Conservation (phyloP, 495 filamentous ascomycete genomes). For the Penicillium roqueforti region DNA sequence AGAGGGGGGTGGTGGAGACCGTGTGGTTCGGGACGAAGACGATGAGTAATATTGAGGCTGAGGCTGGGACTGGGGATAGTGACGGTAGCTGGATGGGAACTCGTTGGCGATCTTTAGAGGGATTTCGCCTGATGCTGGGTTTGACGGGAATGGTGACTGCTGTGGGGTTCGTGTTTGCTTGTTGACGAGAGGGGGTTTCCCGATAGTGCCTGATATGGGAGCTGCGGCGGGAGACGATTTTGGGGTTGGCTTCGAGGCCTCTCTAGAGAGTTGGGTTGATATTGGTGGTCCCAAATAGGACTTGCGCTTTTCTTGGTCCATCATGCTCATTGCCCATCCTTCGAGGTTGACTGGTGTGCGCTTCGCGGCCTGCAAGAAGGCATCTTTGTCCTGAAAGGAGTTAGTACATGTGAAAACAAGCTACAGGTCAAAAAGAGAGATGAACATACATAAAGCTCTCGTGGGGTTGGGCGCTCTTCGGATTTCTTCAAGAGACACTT, state of each 20-base stretch:
- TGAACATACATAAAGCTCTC: constrained; percentile 62
- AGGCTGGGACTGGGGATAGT: constrained; percentile 20
- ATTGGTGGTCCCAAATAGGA: constrained; percentile 72
- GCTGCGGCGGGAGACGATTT: constrained; percentile 13
- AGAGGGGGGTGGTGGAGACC: constrained; percentile 34
- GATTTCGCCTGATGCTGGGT: constrained; percentile 64
- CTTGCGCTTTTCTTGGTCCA: constrained; percentile 87
- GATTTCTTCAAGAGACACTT: constrained; percentile 90
- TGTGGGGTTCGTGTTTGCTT: constrained; percentile 50
- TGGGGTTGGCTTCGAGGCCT: constrained; percentile 15
- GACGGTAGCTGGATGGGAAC: constrained; percentile 23
- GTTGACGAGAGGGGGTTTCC: constrained; percentile 26
- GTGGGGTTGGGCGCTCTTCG: constrained; percentile 82
- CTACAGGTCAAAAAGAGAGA: neutral
- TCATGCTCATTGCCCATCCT: constrained; percentile 85
- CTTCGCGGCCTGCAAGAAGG: constrained; percentile 91
- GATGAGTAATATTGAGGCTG: constrained; percentile 25
- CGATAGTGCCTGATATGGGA: constrained; percentile 17
- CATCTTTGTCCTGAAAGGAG: constrained; percentile 68
- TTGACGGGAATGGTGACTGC: constrained; percentile 40
- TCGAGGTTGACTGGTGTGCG: constrained; percentile 86
- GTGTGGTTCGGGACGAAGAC: constrained; percentile 26
- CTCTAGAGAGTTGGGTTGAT: constrained; percentile 42
- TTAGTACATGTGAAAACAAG: neutral
- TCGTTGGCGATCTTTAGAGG: constrained; percentile 55